Percentiles rank a stretch among this genome's conserved stretches.
These are phyloP conservation scores for Tubosaeta sp. DNA, from an alignment of 768 basidiomycete genomes.

Conservation along the genomic window DNA sequence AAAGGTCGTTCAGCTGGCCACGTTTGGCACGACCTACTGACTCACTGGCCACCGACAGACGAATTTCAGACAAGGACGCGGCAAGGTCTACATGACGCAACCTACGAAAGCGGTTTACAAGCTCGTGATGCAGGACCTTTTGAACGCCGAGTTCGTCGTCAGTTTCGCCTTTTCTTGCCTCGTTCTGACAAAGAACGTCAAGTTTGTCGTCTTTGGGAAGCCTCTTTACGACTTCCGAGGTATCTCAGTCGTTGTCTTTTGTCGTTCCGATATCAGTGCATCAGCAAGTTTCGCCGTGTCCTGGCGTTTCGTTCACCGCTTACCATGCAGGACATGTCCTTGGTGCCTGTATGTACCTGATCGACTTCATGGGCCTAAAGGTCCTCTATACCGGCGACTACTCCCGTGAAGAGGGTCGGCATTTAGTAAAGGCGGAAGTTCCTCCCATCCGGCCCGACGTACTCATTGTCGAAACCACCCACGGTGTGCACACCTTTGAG, in stretches of 20 bases:
- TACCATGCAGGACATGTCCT: slow-evolving; percentile 98
- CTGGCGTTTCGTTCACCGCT: slow-evolving; percentile 89
- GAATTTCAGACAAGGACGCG: slow-evolving; percentile 94
- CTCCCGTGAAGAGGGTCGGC: slow-evolving; percentile 92
- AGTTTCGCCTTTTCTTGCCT: neutral
- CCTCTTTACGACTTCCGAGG: slow-evolving; percentile 70
- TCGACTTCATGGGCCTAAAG: slow-evolving; percentile 91
- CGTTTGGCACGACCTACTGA: neutral
- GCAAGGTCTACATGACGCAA: slow-evolving; percentile 99
- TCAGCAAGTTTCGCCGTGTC: slow-evolving; percentile 83
- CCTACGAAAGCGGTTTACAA: slow-evolving; percentile 97
- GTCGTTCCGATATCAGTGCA: slow-evolving; percentile 89
- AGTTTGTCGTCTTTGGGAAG: slow-evolving; percentile 66
- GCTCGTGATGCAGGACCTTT: slow-evolving; percentile 97
- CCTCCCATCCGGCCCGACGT: slow-evolving; percentile 90
- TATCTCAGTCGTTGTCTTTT: slow-evolving; percentile 73
- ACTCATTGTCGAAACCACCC: slow-evolving; percentile 95
- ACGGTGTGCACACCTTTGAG: slow-evolving; percentile 88
- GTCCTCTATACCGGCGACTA: slow-evolving; percentile 98
- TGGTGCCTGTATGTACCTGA: slow-evolving; percentile 95
- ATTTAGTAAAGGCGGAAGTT: slow-evolving; percentile 92
- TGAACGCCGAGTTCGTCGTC: slow-evolving; percentile 73
- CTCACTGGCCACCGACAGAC: slow-evolving; percentile 51
- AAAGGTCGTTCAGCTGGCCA: slow-evolving; percentile 52
- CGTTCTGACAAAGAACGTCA: neutral